Evolutionary conservation across 2,329 filamentous ascomycete species (phyloP).

Genomic region (Colletotrichum graminicola): DNA sequence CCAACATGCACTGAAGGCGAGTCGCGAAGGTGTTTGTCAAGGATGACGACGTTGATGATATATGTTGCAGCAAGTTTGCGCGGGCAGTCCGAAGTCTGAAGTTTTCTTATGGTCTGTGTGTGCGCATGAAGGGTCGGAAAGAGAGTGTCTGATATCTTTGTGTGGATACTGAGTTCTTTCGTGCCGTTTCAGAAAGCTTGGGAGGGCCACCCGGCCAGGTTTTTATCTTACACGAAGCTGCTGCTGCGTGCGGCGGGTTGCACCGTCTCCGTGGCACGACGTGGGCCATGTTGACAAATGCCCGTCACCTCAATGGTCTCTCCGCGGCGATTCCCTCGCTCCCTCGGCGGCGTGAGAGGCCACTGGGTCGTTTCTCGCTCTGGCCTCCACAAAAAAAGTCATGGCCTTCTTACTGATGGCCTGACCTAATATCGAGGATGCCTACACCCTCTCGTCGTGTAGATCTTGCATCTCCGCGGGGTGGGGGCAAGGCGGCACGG

Average conservation of each 20-base stretch:
- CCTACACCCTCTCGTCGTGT: conserved; percentile 3
- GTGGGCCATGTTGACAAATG: conserved; percentile 35
- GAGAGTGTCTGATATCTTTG: conserved; percentile 17
- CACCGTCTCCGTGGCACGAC: conserved; percentile 13
- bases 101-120: conserved; percentile 23
- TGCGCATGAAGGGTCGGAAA: not conserved
- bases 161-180: conserved; percentile 8
- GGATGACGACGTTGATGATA: conserved; percentile 8
- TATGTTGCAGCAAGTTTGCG: conserved; percentile 18
- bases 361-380: not conserved
- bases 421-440: conserved; percentile 36
- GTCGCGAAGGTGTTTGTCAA: not conserved
- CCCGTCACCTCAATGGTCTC: conserved; percentile 8
- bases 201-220: conserved; percentile 2
- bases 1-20: not conserved
- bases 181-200: conserved; percentile 7
- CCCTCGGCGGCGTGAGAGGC: not conserved
- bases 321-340: not conserved
- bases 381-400: conserved; percentile 29
- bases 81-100: conserved; percentile 7
- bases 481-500: not conserved
- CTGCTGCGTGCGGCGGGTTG: not conserved
- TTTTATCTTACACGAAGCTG: conserved; percentile 5
- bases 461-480: conserved; percentile 36
- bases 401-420: conserved; percentile 29